Conservation (phyloP, 139 green algal species). For the Chloropicon primus region DNA sequence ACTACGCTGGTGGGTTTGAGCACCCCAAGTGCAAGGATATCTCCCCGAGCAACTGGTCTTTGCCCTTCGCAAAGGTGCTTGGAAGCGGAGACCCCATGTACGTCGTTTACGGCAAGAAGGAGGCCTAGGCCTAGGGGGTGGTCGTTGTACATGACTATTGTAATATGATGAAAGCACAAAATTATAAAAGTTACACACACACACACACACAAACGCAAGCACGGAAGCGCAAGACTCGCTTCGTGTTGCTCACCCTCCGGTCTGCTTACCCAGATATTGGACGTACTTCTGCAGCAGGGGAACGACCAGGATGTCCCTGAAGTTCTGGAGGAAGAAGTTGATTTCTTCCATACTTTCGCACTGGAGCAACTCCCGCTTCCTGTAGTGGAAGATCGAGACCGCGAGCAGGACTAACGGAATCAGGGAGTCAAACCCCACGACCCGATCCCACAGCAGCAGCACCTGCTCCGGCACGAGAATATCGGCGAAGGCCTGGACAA, state of each 20-base stretch:
- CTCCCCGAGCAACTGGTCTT: conserved; percentile 33
- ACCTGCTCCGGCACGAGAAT: conserved; percentile 16
- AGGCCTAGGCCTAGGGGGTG: background rate
- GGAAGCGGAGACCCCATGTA: conserved; percentile 55
- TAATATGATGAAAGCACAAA: too few species aligned
- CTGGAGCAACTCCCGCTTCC: background rate
- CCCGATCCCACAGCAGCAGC: conserved; percentile 54
- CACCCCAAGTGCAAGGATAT: conserved; percentile 52
- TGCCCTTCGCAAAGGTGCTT: too few species aligned
- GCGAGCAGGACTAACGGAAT: conserved; percentile 30
- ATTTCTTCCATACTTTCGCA: background rate
- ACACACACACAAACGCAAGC: too few species aligned
- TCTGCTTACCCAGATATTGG: too few species aligned
- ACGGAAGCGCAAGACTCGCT: too few species aligned
- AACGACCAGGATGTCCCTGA: too few species aligned
- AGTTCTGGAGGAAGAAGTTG: background rate
- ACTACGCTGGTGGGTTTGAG: conserved; percentile 69
- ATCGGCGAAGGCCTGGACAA: background rate
- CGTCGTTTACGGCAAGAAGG: conserved; percentile 32
- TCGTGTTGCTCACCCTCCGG: too few species aligned
- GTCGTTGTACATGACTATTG: too few species aligned
- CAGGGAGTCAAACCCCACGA: conserved; percentile 53
- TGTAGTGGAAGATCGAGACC: background rate
- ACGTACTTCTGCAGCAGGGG: too few species aligned
- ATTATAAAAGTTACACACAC: too few species aligned